Evolutionary conservation across 306 rosid genomes (phyloP).

Genomic region (Vigna nakashimae): DNA sequence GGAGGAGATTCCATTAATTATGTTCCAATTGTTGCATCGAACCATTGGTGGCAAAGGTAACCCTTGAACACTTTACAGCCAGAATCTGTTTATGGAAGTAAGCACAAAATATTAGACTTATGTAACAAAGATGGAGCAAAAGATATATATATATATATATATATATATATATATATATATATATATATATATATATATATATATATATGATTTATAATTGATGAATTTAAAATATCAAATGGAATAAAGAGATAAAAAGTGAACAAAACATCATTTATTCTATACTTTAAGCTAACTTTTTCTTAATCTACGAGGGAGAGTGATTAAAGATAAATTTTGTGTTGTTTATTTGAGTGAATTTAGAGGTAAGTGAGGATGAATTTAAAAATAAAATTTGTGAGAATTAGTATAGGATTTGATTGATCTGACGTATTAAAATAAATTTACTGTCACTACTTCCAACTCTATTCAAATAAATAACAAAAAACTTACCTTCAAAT

Average conservation of each 20-base stretch:
- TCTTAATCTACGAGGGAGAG: neutral
- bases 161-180: neutral
- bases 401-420: too few relatives aligned
- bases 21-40: conserved; percentile 26
- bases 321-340: too few relatives aligned
- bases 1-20: conserved; percentile 38
- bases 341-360: too few relatives aligned
- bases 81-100: neutral
- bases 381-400: too few relatives aligned
- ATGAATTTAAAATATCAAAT: neutral
- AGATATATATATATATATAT: too few relatives aligned
- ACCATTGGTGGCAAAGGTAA: conserved; percentile 51
- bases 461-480: too few relatives aligned
- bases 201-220: neutral
- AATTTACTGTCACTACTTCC: too few relatives aligned
- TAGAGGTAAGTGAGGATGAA: too few relatives aligned
- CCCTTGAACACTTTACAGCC: conserved; percentile 13
- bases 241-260: conserved; percentile 1
- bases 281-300: too few relatives aligned
- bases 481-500: too few relatives aligned
- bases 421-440: too few relatives aligned
- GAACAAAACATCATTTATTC: neutral
- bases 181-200: neutral
- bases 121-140: neutral
- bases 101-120: neutral